These are phyloP conservation scores for Starmerella cellae DNA, from an alignment of 805 yeast genomes.

Conservation along the genomic window DNA sequence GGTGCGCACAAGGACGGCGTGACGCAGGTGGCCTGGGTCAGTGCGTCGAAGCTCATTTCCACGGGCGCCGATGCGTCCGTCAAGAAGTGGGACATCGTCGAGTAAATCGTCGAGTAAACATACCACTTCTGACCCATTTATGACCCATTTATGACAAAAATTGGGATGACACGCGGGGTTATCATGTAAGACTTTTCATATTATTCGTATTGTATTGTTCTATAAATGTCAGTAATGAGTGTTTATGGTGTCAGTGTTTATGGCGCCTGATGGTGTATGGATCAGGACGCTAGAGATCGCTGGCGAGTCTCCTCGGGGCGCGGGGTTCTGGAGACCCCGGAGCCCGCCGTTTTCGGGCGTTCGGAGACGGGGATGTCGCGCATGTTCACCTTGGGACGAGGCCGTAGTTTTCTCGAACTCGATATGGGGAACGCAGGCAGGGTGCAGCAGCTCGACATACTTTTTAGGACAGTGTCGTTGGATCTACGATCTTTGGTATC, in stretches of 20 bases:
- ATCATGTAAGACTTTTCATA: not conserved
- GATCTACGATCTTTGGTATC: not conserved
- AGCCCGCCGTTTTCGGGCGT: not conserved
- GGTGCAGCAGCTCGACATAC: too few relatives aligned
- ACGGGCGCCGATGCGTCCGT: constrained; percentile 74
- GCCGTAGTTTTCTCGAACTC: not conserved
- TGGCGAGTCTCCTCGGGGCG: too few relatives aligned
- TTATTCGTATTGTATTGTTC: not conserved
- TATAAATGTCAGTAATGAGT: too few relatives aligned
- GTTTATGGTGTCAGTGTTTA: too few relatives aligned
- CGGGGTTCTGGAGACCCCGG: not conserved
- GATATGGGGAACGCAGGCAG: too few relatives aligned
- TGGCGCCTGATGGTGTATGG: too few relatives aligned
- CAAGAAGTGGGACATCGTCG: constrained; percentile 46
- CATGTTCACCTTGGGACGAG: not conserved
- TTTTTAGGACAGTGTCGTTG: not conserved
- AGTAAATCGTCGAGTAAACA: not conserved
- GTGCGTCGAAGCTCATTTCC: constrained; percentile 39
- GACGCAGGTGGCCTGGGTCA: constrained; percentile 55
- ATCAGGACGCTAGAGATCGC: too few relatives aligned
- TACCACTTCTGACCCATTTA: too few relatives aligned
- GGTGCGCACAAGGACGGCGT: constrained; percentile 88
- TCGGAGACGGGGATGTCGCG: not conserved
- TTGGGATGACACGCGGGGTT: too few relatives aligned
- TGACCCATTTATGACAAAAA: too few relatives aligned